Percentiles rank a stretch among this genome's conserved stretches.
phyloP scores from a whole-genome alignment of 2,329 filamentous ascomycete genomes.

The Lachnellula willkommii region DNA sequence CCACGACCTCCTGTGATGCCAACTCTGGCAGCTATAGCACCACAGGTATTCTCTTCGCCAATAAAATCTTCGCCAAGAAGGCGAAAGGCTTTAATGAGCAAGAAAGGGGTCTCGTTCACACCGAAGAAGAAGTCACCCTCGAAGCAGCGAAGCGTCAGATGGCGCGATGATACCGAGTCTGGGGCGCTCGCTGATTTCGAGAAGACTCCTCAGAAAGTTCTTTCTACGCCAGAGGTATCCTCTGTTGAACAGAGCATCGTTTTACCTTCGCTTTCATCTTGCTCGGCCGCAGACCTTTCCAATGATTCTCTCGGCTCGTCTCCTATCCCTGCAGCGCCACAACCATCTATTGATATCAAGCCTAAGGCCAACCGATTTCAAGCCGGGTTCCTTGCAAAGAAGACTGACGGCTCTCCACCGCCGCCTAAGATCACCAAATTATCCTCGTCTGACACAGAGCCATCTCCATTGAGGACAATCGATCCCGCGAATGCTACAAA shows the following conservation, averaged over 20 bases:
- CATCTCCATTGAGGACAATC: conserved; percentile 50
- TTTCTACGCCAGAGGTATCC: conserved; percentile 51
- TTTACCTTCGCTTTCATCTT: conserved; percentile 49
- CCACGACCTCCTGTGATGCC: conserved; percentile 33
- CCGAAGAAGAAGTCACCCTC: conserved; percentile 69
- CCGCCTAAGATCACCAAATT: conserved; percentile 52
- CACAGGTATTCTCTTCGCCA: conserved; percentile 51
- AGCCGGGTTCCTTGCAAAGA: conserved; percentile 76
- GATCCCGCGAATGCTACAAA: conserved; percentile 45
- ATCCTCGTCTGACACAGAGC: conserved; percentile 50
- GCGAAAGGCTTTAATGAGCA: conserved; percentile 57
- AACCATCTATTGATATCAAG: conserved; percentile 55
- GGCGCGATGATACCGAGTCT: conserved; percentile 86
- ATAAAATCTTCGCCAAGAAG: conserved; percentile 75
- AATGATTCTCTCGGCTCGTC: conserved; percentile 42
- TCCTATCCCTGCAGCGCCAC: conserved; percentile 50
- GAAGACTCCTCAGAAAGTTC: conserved; percentile 73
- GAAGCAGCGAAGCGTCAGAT: conserved; percentile 72
- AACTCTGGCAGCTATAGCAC: conserved; percentile 31
- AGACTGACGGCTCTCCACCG: conserved; percentile 56
- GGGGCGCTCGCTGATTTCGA: conserved; percentile 86
- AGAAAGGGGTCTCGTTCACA: conserved; percentile 75
- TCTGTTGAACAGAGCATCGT: conserved; percentile 43
- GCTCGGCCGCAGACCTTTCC: conserved; percentile 36
- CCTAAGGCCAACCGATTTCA: conserved; percentile 76